These are phyloP conservation scores for Leishmania arabica DNA, from an alignment of 208 protist genomes.

Conservation along the genomic window DNA sequence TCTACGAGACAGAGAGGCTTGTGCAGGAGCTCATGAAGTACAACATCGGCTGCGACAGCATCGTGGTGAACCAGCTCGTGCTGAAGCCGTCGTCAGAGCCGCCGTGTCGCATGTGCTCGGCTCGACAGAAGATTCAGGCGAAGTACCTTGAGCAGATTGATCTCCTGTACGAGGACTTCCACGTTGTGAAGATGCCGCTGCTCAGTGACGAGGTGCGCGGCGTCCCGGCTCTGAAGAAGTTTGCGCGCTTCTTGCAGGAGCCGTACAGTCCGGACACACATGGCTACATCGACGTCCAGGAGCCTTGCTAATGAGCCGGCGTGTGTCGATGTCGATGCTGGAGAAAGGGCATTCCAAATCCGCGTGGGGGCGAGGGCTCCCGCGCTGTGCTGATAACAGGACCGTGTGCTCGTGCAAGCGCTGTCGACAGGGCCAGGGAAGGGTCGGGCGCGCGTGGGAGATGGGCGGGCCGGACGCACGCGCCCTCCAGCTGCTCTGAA, in stretches of 20 bases:
- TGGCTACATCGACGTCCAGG: conserved; percentile 51
- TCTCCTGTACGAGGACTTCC: conserved; percentile 96
- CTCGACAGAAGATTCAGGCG: conserved; percentile 92
- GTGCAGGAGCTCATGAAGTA: conserved; percentile 97
- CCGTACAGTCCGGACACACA: conserved; percentile 64
- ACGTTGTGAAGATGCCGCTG: conserved; percentile 94
- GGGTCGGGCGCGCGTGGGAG: neutral
- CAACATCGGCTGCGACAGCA: conserved; percentile 96
- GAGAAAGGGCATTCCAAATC: too few relatives aligned
- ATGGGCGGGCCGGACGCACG: neutral
- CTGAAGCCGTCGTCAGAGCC: conserved; percentile 54
- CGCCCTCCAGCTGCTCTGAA: neutral
- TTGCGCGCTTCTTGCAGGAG: conserved; percentile 77
- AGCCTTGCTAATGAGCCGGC: neutral
- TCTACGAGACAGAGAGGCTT: conserved; percentile 99
- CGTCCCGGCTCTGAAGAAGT: conserved; percentile 51
- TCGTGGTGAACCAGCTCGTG: conserved; percentile 97
- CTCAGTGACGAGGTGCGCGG: conserved; percentile 93
- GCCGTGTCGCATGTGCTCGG: conserved; percentile 86
- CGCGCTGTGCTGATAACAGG: neutral
- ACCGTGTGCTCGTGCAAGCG: neutral
- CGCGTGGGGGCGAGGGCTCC: neutral
- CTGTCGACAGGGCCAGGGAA: neutral
- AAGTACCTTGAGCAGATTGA: conserved; percentile 97
- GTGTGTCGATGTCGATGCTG: neutral